Conservation (phyloP, 192 early-diverging fungal genomes). For the Jimgerdemannia lactiflua region DNA sequence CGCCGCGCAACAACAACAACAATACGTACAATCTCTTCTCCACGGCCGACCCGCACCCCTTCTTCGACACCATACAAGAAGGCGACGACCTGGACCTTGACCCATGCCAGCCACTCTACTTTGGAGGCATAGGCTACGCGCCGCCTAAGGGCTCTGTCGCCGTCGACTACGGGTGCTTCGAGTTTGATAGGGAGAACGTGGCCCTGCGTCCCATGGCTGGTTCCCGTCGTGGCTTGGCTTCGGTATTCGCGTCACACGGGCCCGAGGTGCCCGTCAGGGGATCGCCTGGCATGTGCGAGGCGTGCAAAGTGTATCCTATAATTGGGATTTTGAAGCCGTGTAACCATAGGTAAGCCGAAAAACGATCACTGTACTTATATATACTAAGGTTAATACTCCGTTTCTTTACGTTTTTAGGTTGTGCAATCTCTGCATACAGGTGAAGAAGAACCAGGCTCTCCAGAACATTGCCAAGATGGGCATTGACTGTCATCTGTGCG, state of each 20-base stretch:
- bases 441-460: not conserved
- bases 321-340: not conserved
- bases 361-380: not conserved
- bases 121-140: not conserved
- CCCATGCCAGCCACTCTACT: not conserved
- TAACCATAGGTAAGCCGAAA: not conserved
- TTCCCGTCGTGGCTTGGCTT: not conserved
- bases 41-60: not conserved
- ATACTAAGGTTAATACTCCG: not conserved
- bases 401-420: not conserved
- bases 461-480: not conserved
- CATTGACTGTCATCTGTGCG: not conserved
- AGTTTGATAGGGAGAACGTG: not conserved
- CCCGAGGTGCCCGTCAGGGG: not conserved
- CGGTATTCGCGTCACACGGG: not conserved
- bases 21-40: not conserved
- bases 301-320: not conserved
- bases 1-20: not conserved
- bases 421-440: not conserved
- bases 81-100: not conserved
- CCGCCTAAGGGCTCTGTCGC: not conserved
- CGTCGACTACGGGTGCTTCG: not conserved
- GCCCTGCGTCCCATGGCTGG: not conserved
- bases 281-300: not conserved
- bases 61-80: not conserved